These are phyloP conservation scores for Gossypioides kirkii DNA, from an alignment of 345 rosid species.

Conservation along the genomic window DNA sequence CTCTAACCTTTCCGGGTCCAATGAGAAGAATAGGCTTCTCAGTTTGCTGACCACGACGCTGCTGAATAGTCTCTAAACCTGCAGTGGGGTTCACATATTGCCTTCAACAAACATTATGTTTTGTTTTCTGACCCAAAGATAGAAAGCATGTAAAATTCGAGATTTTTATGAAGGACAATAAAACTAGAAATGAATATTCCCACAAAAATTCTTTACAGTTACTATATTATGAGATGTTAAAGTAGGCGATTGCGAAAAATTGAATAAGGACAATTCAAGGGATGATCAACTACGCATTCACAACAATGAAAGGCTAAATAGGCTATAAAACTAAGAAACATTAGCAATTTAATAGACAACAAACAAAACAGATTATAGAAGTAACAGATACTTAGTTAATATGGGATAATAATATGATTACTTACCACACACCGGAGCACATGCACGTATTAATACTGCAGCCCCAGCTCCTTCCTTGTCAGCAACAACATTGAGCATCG, in stretches of 20 bases:
- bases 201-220: neutral
- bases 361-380: neutral
- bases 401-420: neutral
- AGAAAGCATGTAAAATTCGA: neutral
- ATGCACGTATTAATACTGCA: slow-evolving; percentile 75
- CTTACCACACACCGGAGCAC: slow-evolving; percentile 81
- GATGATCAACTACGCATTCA: neutral
- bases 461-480: slow-evolving; percentile 91
- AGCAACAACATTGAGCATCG: slow-evolving; percentile 90
- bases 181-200: neutral
- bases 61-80: slow-evolving; percentile 88
- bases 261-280: neutral
- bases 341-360: neutral
- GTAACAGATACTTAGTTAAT: neutral
- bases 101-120: neutral
- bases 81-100: slow-evolving; percentile 8
- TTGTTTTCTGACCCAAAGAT: slow-evolving; percentile 9
- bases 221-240: neutral
- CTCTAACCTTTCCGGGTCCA: slow-evolving; percentile 91
- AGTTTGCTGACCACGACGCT: slow-evolving; percentile 71
- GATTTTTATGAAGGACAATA: neutral
- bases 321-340: neutral
- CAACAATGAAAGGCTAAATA: neutral
- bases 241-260: neutral
- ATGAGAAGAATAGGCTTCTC: slow-evolving; percentile 73